phyloP scores from a whole-genome alignment of 1,284 basidiomycete genomes.

The Peniophora sp. region DNA sequence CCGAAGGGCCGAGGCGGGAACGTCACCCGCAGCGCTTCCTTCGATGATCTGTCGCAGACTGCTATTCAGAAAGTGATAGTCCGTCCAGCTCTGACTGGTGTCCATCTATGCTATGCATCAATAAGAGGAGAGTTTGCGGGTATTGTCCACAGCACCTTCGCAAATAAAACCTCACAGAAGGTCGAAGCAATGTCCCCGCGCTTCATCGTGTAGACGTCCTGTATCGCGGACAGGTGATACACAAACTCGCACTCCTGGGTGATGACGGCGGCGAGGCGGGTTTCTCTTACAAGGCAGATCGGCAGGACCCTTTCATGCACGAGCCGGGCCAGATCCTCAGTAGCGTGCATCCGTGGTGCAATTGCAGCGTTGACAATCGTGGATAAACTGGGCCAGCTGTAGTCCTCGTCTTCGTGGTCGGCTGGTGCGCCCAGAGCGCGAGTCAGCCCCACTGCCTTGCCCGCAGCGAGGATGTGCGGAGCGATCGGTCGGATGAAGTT shows the following conservation, averaged over 20 bases:
- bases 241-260: constrained; percentile 66
- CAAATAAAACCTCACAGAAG: constrained; percentile 65
- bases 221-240: constrained; percentile 62
- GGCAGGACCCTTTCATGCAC: constrained; percentile 59
- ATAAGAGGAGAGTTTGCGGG: background rate
- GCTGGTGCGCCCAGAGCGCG: constrained; percentile 30
- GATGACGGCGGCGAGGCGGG: constrained; percentile 49
- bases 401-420: constrained; percentile 1
- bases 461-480: constrained; percentile 55
- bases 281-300: constrained; percentile 48
- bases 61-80: constrained; percentile 80
- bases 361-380: background rate
- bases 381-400: constrained; percentile 9
- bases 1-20: constrained; percentile 68
- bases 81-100: constrained; percentile 59
- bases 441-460: constrained; percentile 74
- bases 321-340: constrained; percentile 50
- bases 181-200: constrained; percentile 65
- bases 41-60: constrained; percentile 65
- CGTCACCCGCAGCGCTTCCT: constrained; percentile 41
- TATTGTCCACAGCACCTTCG: constrained; percentile 40
- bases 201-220: constrained; percentile 69
- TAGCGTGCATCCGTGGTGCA: constrained; percentile 27
- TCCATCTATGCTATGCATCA: constrained; percentile 53
- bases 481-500: constrained; percentile 53